phyloP scores from a whole-genome alignment of 2,329 filamentous ascomycete species.

The Colletotrichum salicis region DNA sequence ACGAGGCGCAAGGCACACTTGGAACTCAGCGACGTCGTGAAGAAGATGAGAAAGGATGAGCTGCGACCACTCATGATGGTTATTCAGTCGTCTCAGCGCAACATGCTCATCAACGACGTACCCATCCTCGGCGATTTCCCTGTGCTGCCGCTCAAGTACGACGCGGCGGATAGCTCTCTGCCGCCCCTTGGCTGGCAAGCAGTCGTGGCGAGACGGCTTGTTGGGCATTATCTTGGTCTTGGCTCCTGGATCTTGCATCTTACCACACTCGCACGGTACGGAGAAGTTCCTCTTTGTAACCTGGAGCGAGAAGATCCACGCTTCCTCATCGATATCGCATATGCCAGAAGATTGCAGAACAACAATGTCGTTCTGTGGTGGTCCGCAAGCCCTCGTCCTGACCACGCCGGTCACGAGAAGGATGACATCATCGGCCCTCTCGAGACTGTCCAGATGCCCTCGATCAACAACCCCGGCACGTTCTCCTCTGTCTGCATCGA shows the following conservation, averaged over 20 bases:
- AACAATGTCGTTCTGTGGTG: slow-evolving; percentile 98
- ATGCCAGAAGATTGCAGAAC: slow-evolving; percentile 87
- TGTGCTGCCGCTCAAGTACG: slow-evolving; percentile 81
- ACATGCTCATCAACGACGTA: slow-evolving; percentile 84
- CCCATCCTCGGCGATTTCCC: slow-evolving; percentile 87
- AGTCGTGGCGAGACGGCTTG: slow-evolving; percentile 85
- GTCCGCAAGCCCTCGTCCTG: slow-evolving; percentile 86
- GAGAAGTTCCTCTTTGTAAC: slow-evolving; percentile 94
- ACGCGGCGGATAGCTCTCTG: slow-evolving; percentile 84
- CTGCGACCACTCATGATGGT: slow-evolving; percentile 83
- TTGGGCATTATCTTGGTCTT: slow-evolving; percentile 92
- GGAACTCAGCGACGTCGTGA: slow-evolving; percentile 87
- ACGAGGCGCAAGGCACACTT: slow-evolving; percentile 89
- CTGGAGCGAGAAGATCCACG: slow-evolving; percentile 93
- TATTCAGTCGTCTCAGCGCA: slow-evolving; percentile 88
- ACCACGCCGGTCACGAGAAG: slow-evolving; percentile 95
- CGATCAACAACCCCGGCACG: slow-evolving; percentile 90
- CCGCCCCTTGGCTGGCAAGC: slow-evolving; percentile 95
- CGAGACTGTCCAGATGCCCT: slow-evolving; percentile 90
- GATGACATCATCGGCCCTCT: slow-evolving; percentile 87
- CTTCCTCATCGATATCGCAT: slow-evolving; percentile 95
- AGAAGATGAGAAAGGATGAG: slow-evolving; percentile 90
- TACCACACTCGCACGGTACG: slow-evolving; percentile 87
- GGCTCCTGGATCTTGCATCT: slow-evolving; percentile 92
- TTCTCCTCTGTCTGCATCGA: slow-evolving; percentile 98